Evolutionary conservation across 2,329 filamentous ascomycete species (phyloP).

Genomic region (Hymenoscyphus salicellus): DNA sequence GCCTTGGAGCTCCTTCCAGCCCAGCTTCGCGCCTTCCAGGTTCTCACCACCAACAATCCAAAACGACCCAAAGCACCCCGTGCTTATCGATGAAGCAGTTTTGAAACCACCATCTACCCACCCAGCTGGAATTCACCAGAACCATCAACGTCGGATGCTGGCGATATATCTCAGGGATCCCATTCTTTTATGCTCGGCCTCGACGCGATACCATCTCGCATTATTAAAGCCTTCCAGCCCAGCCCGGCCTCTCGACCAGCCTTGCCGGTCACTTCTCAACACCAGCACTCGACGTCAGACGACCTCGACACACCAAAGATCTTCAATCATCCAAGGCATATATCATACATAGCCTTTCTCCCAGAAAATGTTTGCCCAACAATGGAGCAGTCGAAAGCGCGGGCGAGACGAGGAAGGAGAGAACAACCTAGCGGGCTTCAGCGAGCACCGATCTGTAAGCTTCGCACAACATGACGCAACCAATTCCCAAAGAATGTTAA

Average conservation of each 20-base stretch:
- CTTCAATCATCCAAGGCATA: slow-evolving; percentile 3
- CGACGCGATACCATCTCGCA: slow-evolving; percentile 8
- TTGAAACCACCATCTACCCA: slow-evolving; percentile 27
- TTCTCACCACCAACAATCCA: slow-evolving; percentile 5
- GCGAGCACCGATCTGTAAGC: slow-evolving; percentile 35
- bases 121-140: slow-evolving; percentile 8
- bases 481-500: neutral
- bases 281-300: slow-evolving; percentile 12
- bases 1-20: too few relatives aligned
- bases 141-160: slow-evolving; percentile 6
- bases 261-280: slow-evolving; percentile 13
- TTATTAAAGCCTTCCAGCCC: slow-evolving; percentile 8
- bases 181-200: slow-evolving; percentile 7
- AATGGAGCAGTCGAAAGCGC: slow-evolving; percentile 29
- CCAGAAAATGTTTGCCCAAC: slow-evolving; percentile 26
- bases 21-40: neutral
- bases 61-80: slow-evolving; percentile 9
- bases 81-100: slow-evolving; percentile 18
- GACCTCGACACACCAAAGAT: slow-evolving; percentile 15
- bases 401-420: slow-evolving; percentile 32
- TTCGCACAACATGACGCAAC: neutral
- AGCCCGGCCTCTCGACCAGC: slow-evolving; percentile 12
- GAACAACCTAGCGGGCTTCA: slow-evolving; percentile 28
- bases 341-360: neutral
- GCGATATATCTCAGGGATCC: slow-evolving; percentile 25